These are phyloP conservation scores for Crithidia brevicula DNA, from an alignment of 208 protist genomes.

Conservation along the genomic window DNA sequence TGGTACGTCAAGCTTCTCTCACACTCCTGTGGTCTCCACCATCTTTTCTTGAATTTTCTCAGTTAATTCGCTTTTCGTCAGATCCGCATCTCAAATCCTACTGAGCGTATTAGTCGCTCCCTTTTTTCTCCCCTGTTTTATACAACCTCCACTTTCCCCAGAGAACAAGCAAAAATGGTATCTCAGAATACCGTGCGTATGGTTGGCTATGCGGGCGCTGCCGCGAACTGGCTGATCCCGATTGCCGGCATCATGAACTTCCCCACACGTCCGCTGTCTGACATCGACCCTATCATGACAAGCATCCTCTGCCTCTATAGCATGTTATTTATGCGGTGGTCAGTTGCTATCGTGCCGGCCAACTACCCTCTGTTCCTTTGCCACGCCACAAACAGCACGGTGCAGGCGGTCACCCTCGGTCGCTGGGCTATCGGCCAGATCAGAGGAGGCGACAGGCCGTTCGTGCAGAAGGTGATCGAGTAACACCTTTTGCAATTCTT, in stretches of 20 bases:
- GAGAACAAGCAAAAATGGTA: slow-evolving; percentile 53
- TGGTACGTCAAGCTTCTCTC: no score
- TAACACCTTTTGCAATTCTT: slow-evolving; percentile 15
- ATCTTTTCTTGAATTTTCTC: background rate
- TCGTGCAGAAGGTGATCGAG: slow-evolving; percentile 29
- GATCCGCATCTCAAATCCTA: background rate
- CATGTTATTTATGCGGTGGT: slow-evolving; percentile 84
- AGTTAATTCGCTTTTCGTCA: no score
- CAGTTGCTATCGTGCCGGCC: slow-evolving; percentile 80
- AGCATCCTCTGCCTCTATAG: slow-evolving; percentile 78
- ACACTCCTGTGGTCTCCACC: background rate
- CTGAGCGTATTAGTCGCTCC: no score
- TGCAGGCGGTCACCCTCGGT: slow-evolving; percentile 68
- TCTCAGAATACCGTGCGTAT: slow-evolving; percentile 69
- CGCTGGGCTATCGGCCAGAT: slow-evolving; percentile 40
- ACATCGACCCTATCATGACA: slow-evolving; percentile 89
- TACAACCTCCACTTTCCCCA: background rate
- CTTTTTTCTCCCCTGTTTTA: background rate
- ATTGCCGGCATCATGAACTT: slow-evolving; percentile 90
- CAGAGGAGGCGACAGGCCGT: background rate
- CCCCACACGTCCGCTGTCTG: slow-evolving; percentile 66
- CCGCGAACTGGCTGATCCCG: slow-evolving; percentile 91
- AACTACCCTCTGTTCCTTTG: slow-evolving; percentile 90
- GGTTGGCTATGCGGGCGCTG: slow-evolving; percentile 82
- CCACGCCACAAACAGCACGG: slow-evolving; percentile 81